Conservation (phyloP, 768 basidiomycete species). For the Podaxis sp. region DNA sequence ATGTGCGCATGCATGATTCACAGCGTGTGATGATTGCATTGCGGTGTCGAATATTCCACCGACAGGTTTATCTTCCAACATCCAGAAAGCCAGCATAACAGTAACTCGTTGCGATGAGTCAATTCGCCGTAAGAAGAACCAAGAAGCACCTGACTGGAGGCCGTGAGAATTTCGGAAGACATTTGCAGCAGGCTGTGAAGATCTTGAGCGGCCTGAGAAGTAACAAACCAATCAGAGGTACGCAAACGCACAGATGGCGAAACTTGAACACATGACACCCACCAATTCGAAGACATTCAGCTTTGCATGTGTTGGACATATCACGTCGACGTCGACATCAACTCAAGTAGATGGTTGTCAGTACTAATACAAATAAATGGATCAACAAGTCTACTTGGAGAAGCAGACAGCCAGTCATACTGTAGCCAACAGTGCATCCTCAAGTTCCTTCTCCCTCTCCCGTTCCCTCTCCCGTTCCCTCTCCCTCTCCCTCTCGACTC, state of each 20-base stretch:
- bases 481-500: conserved; percentile 32
- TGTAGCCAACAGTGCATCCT: conserved; percentile 62
- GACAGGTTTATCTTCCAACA: neutral
- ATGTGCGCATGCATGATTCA: neutral
- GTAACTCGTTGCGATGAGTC: neutral
- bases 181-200: neutral
- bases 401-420: conserved; percentile 25
- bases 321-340: neutral
- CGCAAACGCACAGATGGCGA: neutral
- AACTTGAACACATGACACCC: neutral
- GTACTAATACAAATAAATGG: neutral
- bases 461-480: conserved; percentile 28
- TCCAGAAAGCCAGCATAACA: neutral
- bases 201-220: neutral
- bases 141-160: neutral
- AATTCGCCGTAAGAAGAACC: neutral
- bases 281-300: neutral
- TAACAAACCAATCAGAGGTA: neutral
- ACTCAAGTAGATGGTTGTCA: neutral
- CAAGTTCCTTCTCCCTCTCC: conserved; percentile 53
- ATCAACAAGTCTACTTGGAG: neutral
- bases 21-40: neutral
- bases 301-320: neutral
- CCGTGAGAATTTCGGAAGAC: neutral
- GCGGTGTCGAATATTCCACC: neutral